Evolutionary conservation across 1,139 yeast genomes (phyloP).

Genomic region (Scheffersomyces illinoinensis): DNA sequence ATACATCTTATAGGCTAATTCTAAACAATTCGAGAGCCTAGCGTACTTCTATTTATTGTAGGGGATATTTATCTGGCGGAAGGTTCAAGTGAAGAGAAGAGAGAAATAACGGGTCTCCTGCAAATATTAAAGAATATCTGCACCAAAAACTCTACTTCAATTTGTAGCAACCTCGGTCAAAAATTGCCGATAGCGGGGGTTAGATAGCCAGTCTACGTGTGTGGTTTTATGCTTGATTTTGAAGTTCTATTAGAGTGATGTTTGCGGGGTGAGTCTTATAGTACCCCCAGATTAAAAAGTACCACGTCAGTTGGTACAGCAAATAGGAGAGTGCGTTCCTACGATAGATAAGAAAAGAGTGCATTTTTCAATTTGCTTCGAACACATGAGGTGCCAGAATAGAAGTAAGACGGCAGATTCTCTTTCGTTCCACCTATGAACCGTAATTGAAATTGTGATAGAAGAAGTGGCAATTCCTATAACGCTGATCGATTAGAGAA

Average conservation of each 20-base stretch:
- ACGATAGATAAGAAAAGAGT: not conserved
- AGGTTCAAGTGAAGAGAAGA: not conserved
- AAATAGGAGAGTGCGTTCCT: not conserved
- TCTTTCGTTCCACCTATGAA: not conserved
- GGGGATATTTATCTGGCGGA: not conserved
- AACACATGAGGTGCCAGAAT: too few relatives aligned
- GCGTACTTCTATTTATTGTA: not conserved
- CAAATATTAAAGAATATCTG: not conserved
- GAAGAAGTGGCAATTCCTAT: not conserved
- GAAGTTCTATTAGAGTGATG: not conserved
- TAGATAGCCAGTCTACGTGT: too few relatives aligned
- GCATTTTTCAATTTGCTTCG: not conserved
- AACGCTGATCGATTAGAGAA: not conserved
- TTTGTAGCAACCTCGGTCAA: not conserved
- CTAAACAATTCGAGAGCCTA: not conserved
- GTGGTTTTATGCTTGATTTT: not conserved
- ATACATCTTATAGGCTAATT: not conserved
- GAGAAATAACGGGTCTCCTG: not conserved
- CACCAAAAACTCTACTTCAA: not conserved
- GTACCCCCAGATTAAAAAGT: not conserved
- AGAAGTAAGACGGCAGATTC: too few relatives aligned
- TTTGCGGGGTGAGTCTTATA: not conserved
- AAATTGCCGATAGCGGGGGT: not conserved
- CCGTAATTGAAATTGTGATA: not conserved
- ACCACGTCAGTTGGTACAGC: not conserved